Evolutionary conservation across 768 basidiomycete species (phyloP), one percentile per base, ranked within the genome.

Genomic region (Suillus paluster): DNA sequence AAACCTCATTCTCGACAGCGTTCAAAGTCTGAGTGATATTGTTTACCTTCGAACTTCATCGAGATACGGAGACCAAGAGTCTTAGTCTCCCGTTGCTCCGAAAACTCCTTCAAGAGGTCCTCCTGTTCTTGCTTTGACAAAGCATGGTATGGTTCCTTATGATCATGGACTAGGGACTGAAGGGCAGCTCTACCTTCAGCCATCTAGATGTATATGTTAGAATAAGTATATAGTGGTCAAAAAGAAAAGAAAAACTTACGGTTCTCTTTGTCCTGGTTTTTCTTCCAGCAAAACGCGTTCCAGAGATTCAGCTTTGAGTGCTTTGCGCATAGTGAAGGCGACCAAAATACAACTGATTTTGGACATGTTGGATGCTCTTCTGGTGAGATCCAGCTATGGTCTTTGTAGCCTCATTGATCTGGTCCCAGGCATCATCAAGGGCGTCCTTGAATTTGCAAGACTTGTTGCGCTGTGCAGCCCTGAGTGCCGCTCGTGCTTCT

Each of bases 201-300:
- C 25, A 36, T 36, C 34, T 36, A 9, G 34, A 36, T 36, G n/a
- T n/a, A 36, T 36, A 36, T 36, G 14, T 57, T 41, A 57, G 14
- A 36, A 57, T 19, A 36, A 57, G 21, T 34, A 57, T 19, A 25
- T 21, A 21, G n/a, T 19, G n/a, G 34, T 39, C 19, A 36, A 36
- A 55, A 55, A 27, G 34, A 23, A 49, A 3, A n/a, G 15, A 15
- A 39, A 9, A 36, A 11, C 5, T 44, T 21, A 21, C n/a, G 10
- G 42, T 44, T 44, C 9, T 44, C 42, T 44, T 21, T 44, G 4
- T 44, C 41, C 49, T 54, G 21, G 21, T 41, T 50, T 44, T 58
- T 59, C 50, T 63, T 63, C 62, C 57, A 63, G 39, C 38, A 63
- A 50, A 63, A 63, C 9, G 50, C 15, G 17, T 63, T 63, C 62